A percentile compares a stretch with the other conserved stretches of the same genome.
Conservation (phyloP, 495 filamentous ascomycete species). For the Lasiosphaeria hispida region DNA sequence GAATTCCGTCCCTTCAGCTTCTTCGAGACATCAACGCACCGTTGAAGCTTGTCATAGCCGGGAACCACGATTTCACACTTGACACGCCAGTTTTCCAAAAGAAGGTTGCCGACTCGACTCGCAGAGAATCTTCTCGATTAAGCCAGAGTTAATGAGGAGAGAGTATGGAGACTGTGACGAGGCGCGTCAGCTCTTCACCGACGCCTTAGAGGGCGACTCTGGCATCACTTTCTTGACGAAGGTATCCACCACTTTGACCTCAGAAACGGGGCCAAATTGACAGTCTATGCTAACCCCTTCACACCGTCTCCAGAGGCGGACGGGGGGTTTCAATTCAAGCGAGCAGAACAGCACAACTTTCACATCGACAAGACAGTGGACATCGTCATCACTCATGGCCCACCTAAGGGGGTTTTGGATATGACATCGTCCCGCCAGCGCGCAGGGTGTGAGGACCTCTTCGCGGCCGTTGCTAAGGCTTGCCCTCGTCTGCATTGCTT, state of each 20-base stretch:
- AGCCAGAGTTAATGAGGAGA: slow-evolving; percentile 3
- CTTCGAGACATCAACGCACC: slow-evolving; percentile 59
- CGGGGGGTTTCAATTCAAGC: slow-evolving; percentile 59
- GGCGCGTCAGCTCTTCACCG: slow-evolving; percentile 20
- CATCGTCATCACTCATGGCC: slow-evolving; percentile 72
- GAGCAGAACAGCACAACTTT: slow-evolving; percentile 11
- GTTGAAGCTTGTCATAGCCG: slow-evolving; percentile 76
- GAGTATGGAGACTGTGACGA: slow-evolving; percentile 18
- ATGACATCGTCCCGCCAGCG: slow-evolving; percentile 29
- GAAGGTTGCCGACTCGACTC: slow-evolving; percentile 2
- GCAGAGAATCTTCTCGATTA: not conserved
- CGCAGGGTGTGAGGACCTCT: slow-evolving; percentile 58
- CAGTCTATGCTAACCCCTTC: slow-evolving; percentile 68
- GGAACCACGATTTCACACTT: slow-evolving; percentile 76
- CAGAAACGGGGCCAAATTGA: slow-evolving; percentile 56
- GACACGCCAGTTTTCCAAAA: slow-evolving; percentile 43
- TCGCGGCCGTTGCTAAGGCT: slow-evolving; percentile 53
- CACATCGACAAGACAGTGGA: slow-evolving; percentile 42
- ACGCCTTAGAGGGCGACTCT: slow-evolving; percentile 41
- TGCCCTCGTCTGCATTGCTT: slow-evolving; percentile 65
- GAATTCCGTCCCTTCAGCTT: slow-evolving; percentile 57
- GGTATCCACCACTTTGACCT: slow-evolving; percentile 56
- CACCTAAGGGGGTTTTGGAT: slow-evolving; percentile 61
- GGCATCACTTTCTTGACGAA: slow-evolving; percentile 69
- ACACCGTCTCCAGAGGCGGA: slow-evolving; percentile 59